Percentiles rank a stretch among this genome's conserved stretches.
Conservation (phyloP, 1,284 basidiomycete genomes). For the Austropuccinia psidii region DNA sequence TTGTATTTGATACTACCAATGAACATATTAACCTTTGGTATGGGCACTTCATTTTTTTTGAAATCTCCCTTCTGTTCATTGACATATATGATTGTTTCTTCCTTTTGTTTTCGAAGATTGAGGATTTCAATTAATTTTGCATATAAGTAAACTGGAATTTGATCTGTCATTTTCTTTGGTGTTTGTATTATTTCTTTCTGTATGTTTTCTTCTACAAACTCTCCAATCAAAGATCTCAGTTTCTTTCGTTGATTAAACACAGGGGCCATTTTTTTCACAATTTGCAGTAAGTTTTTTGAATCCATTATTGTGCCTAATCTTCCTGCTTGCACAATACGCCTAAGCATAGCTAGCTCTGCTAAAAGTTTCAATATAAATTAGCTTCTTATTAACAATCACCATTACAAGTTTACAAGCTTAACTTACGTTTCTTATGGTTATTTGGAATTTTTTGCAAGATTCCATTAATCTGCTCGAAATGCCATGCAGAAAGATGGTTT, state of each 20-base stretch:
- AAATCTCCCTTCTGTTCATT: neutral
- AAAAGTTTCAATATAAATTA: neutral
- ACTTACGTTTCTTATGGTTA: constrained; percentile 1
- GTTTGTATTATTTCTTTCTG: neutral
- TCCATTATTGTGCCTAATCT: constrained; percentile 17
- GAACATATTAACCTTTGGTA: constrained; percentile 20
- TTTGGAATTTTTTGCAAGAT: constrained; percentile 21
- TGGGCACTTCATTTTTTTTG: neutral
- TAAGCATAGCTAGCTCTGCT: neutral
- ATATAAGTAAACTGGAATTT: constrained; percentile 13
- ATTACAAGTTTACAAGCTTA: neutral
- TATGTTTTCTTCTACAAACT: constrained; percentile 13
- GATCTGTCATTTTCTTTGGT: neutral
- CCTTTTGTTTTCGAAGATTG: neutral
- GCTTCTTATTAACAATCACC: neutral
- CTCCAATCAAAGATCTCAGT: constrained; percentile 10
- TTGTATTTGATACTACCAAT: too few relatives aligned
- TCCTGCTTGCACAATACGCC: neutral
- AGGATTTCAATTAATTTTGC: neutral
- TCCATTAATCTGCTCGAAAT: constrained; percentile 27
- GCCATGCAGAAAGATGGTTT: constrained; percentile 27
- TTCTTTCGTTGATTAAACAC: constrained; percentile 15
- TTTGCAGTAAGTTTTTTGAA: neutral
- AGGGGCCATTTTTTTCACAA: neutral
- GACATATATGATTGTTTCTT: neutral